Conservation (phyloP, 306 rosid species). For the Alnus glutinosa region DNA sequence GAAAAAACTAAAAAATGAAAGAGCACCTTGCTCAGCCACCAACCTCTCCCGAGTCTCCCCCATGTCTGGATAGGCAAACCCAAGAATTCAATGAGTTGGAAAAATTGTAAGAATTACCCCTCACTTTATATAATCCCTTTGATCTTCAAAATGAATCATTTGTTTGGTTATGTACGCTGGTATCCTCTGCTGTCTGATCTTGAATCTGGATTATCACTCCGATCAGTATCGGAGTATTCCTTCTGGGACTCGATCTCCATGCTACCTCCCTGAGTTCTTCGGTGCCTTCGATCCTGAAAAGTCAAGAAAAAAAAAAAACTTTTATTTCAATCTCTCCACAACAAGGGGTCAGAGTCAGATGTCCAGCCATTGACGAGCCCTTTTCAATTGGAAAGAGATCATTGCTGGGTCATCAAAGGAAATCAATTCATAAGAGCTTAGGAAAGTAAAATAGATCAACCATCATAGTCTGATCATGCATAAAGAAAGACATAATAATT, state of each 20-base stretch:
- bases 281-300: conserved; percentile 79
- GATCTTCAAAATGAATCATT: conserved; percentile 33
- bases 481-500: neutral
- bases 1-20: neutral
- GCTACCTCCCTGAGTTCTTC: conserved; percentile 66
- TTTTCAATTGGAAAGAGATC: neutral
- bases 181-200: conserved; percentile 59
- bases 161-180: conserved; percentile 34
- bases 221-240: conserved; percentile 74
- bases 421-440: neutral
- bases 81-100: conserved; percentile 42
- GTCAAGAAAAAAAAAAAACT: neutral
- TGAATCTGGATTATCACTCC: conserved; percentile 63
- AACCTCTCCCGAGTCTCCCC: neutral
- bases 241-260: conserved; percentile 74
- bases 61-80: conserved; percentile 37
- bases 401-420: neutral
- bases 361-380: neutral
- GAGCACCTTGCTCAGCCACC: conserved; percentile 33
- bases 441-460: neutral
- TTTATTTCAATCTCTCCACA: neutral
- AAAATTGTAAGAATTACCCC: conserved; percentile 37
- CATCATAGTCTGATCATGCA: neutral
- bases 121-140: conserved; percentile 41
- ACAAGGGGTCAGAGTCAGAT: neutral